A percentile compares a stretch with the other conserved stretches of the same genome.
phyloP scores from a whole-genome alignment of 768 basidiomycete species.

The Amanita brunnescens region DNA sequence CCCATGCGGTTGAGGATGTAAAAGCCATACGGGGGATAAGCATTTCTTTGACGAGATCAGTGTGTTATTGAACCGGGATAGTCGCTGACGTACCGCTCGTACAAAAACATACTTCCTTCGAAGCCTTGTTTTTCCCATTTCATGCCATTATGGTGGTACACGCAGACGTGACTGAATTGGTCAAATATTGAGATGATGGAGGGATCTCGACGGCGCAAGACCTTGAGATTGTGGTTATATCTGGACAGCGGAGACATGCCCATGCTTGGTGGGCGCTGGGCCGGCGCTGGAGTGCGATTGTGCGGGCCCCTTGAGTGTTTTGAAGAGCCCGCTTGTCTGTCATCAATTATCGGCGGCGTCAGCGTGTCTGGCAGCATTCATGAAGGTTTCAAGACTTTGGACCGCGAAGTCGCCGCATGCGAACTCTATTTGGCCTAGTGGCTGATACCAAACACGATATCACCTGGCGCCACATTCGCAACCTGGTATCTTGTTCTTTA shows the following conservation, averaged over 20 bases:
- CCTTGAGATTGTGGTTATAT: constrained; percentile 74
- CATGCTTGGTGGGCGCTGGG: constrained; percentile 18
- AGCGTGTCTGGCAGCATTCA: not conserved
- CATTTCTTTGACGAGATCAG: constrained; percentile 35
- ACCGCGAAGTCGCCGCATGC: constrained; percentile 18
- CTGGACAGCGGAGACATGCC: constrained; percentile 60
- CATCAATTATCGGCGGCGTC: not conserved
- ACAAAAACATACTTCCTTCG: constrained; percentile 87
- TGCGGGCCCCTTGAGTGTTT: constrained; percentile 13
- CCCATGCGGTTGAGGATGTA: constrained; percentile 80
- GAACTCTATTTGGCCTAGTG: constrained; percentile 5
- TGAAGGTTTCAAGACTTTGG: constrained; percentile 12
- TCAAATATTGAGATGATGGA: constrained; percentile 76
- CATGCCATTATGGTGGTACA: constrained; percentile 64
- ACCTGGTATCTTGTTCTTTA: too few species aligned
- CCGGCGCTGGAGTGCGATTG: constrained; percentile 8
- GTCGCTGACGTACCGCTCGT: constrained; percentile 55
- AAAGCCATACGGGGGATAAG: constrained; percentile 78
- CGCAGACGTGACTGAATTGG: constrained; percentile 82
- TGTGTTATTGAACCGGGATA: constrained; percentile 3
- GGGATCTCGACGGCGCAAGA: constrained; percentile 69
- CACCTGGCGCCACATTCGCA: too few species aligned
- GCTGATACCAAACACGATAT: not conserved
- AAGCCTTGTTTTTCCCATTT: constrained; percentile 80
- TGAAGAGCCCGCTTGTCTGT: not conserved